Percentiles rank a stretch among this genome's conserved stretches.
These are phyloP conservation scores for Euphorbia pulcherrima DNA, from an alignment of 345 rosid species.

Conservation along the genomic window DNA sequence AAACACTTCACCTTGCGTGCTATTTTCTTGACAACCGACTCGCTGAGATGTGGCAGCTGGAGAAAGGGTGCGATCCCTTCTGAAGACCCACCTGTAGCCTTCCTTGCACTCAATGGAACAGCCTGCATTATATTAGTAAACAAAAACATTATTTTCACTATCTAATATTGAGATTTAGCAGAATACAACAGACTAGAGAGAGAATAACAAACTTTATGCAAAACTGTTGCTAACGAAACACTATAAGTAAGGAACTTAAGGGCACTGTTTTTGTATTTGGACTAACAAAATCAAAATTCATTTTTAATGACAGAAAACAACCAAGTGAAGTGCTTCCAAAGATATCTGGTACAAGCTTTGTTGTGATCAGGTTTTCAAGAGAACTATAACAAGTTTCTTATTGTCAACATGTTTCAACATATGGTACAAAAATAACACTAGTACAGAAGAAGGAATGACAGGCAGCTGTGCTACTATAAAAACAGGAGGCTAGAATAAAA, in stretches of 20 bases:
- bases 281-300: neutral
- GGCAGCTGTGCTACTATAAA: neutral
- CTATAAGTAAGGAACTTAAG: neutral
- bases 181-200: no score
- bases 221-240: neutral
- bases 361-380: neutral
- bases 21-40: conserved; percentile 71
- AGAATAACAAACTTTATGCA: neutral
- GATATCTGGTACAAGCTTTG: conserved; percentile 1
- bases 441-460: neutral
- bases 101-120: conserved; percentile 94
- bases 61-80: conserved; percentile 91
- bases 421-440: neutral
- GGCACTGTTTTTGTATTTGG: no score
- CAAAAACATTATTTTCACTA: conserved; percentile 2
- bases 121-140: conserved; percentile 50
- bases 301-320: neutral
- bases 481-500: neutral
- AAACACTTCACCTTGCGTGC: conserved; percentile 94
- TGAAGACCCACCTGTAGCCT: conserved; percentile 74
- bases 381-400: neutral
- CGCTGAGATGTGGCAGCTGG: conserved; percentile 92
- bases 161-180: neutral
- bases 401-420: neutral
- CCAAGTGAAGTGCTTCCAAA: neutral